Conservation (phyloP, 1,139 yeast genomes). For the Suhomyces atakaporum region DNA sequence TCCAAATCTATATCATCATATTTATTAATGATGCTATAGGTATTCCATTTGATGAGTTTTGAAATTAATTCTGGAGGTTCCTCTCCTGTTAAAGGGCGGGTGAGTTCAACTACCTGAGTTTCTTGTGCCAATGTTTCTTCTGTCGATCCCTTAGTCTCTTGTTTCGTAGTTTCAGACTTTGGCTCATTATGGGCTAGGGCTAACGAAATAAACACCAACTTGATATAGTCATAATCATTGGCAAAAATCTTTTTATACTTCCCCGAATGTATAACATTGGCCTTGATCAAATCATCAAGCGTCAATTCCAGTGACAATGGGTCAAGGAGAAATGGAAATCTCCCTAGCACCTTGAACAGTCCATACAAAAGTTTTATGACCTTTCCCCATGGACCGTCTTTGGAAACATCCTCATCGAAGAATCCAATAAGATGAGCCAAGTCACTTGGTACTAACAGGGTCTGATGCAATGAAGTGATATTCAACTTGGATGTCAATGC, state of each 20-base stretch:
- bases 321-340: constrained; percentile 33
- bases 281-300: constrained; percentile 26
- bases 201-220: constrained; percentile 29
- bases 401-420: constrained; percentile 14
- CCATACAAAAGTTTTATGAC: constrained; percentile 21
- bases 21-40: constrained; percentile 19
- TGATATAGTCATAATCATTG: constrained; percentile 26
- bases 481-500: constrained; percentile 26
- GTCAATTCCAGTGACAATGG: constrained; percentile 18
- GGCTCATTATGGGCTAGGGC: constrained; percentile 4
- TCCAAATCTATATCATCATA: constrained; percentile 35
- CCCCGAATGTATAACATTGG: constrained; percentile 30
- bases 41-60: constrained; percentile 26
- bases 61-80: constrained; percentile 18
- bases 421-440: constrained; percentile 26
- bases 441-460: constrained; percentile 23
- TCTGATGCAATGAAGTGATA: constrained; percentile 21
- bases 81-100: constrained; percentile 11
- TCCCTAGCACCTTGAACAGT: constrained; percentile 30
- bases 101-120: constrained; percentile 13
- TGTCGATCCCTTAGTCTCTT: constrained; percentile 1
- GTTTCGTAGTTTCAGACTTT: background rate
- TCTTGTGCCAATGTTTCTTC: constrained; percentile 12
- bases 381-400: constrained; percentile 8
- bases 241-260: constrained; percentile 24